phyloP scores from a whole-genome alignment of 2,329 filamentous ascomycete genomes.

The Anthostomella pinea region DNA sequence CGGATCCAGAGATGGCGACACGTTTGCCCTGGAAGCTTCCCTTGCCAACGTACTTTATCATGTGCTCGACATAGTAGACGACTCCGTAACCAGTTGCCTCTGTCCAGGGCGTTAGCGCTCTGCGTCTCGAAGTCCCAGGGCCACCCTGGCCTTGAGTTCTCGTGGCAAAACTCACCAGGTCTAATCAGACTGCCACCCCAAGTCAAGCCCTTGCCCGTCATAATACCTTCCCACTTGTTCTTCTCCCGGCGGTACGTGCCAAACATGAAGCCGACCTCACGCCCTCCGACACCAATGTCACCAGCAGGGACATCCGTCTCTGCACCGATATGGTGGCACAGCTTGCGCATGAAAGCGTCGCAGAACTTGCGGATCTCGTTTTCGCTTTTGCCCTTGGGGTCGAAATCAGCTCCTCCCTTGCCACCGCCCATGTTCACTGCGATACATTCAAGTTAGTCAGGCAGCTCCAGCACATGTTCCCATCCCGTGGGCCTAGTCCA shows the following conservation, averaged over 20 bases:
- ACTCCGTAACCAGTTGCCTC: slow-evolving; percentile 97
- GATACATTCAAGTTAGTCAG: slow-evolving; percentile 13
- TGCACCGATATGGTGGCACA: slow-evolving; percentile 92
- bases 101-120: slow-evolving; percentile 18
- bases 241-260: slow-evolving; percentile 85
- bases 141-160: too few relatives aligned
- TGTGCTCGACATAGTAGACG: slow-evolving; percentile 94
- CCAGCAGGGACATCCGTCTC: slow-evolving; percentile 95
- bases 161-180: slow-evolving; percentile 54
- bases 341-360: slow-evolving; percentile 91
- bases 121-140: not conserved
- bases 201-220: slow-evolving; percentile 89
- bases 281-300: slow-evolving; percentile 89
- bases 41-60: slow-evolving; percentile 87
- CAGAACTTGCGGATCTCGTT: slow-evolving; percentile 98
- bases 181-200: slow-evolving; percentile 95
- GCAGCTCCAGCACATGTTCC: slow-evolving; percentile 4
- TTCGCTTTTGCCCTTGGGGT: slow-evolving; percentile 98
- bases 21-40: slow-evolving; percentile 87
- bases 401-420: slow-evolving; percentile 97
- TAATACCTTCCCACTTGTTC: slow-evolving; percentile 92
- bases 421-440: slow-evolving; percentile 90
- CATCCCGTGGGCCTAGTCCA: too few relatives aligned
- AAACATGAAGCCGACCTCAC: slow-evolving; percentile 94
- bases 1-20: slow-evolving; percentile 93